A percentile compares a stretch with the other conserved stretches of the same genome.
Conservation (phyloP, 2,329 filamentous ascomycete genomes). For the Ampelomyces quisqualis region DNA sequence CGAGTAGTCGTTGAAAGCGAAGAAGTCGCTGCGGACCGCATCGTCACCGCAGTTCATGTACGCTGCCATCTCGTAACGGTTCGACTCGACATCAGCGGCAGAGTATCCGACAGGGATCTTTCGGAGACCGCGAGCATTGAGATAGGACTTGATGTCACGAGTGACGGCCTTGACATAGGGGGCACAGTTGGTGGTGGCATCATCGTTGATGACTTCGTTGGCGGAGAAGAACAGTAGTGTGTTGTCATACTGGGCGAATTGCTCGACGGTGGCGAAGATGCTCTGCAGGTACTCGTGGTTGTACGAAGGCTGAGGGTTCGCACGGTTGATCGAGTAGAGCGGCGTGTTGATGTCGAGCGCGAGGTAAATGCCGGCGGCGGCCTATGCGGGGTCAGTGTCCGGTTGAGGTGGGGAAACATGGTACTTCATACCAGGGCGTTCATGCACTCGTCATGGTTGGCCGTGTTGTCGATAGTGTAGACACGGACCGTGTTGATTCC, state of each 20-base stretch:
- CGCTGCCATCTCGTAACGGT: slow-evolving; percentile 80
- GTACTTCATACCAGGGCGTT: slow-evolving; percentile 53
- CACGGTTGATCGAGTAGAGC: slow-evolving; percentile 82
- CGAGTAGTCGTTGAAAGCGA: slow-evolving; percentile 87
- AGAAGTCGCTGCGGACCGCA: slow-evolving; percentile 83
- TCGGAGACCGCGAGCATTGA: slow-evolving; percentile 68
- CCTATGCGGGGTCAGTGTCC: slow-evolving; percentile 28
- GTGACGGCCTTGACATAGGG: slow-evolving; percentile 73
- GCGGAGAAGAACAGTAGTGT: slow-evolving; percentile 81
- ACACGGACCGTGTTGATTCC: slow-evolving; percentile 90
- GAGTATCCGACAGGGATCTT: slow-evolving; percentile 77
- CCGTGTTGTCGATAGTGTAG: slow-evolving; percentile 87
- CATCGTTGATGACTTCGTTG: slow-evolving; percentile 74
- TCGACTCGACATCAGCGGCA: slow-evolving; percentile 79
- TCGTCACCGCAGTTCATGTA: slow-evolving; percentile 95
- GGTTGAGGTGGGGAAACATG: no score
- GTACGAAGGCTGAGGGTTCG: slow-evolving; percentile 72
- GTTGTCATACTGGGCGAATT: slow-evolving; percentile 80
- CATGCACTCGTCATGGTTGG: slow-evolving; percentile 85
- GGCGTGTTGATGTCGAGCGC: slow-evolving; percentile 92
- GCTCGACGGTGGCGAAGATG: slow-evolving; percentile 85
- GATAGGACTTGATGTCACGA: slow-evolving; percentile 78
- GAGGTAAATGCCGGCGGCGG: slow-evolving; percentile 85
- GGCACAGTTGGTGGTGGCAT: slow-evolving; percentile 62
- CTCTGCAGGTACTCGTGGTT: slow-evolving; percentile 82